Evolutionary conservation across 169 alveolate species (phyloP), one percentile per base, ranked within the genome.

Genomic region (Haemoproteus tartakovskyi): DNA sequence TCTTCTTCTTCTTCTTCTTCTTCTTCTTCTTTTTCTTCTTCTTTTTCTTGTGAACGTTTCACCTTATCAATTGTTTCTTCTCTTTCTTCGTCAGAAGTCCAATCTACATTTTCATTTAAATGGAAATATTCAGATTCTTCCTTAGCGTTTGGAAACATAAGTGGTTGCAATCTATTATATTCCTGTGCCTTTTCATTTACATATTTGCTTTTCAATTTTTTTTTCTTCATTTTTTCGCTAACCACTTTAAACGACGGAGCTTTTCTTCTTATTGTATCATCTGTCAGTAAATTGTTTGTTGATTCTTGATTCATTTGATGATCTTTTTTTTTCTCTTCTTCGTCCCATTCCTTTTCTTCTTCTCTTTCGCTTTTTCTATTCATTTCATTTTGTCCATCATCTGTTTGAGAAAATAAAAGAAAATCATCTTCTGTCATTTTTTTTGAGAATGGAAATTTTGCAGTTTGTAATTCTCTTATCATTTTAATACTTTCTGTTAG

Each of bases 391-490:
- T n/a, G n/a, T 30, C 19, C 63, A 40, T 67, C 85, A 19, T 48
- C 63, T 37, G 62, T 84, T 24, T 14, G 82, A 40, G 64, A 81
- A 60, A 70, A 86, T 27, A 60, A 59, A 14, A 41, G 40, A 26
- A 60, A 40, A 56, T 84, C 82, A 11, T 85, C 89, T 21, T 74
- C 62, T 29, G 83, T 85, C 6, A 52, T 40, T 18, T 54, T 27
- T 27, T 85, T 59, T 59, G 79, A 60, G 51, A 38, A 80, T 48
- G 54, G 50, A 59, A 78, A 43, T 12, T 62, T 43, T 5, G 60
- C 29, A 26, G 85, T 91, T 67, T 93, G 94, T 33, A 94, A 88
- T 30, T 87, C 90, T 56, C 97, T 88, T 5, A 92, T 96, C 94
- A 94, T 88, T 78, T 87, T 87, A 30, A 95, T 96, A 12, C 94